phyloP scores from a whole-genome alignment of 2,329 filamentous ascomycete species.

The Cordyceps cateniannulata region DNA sequence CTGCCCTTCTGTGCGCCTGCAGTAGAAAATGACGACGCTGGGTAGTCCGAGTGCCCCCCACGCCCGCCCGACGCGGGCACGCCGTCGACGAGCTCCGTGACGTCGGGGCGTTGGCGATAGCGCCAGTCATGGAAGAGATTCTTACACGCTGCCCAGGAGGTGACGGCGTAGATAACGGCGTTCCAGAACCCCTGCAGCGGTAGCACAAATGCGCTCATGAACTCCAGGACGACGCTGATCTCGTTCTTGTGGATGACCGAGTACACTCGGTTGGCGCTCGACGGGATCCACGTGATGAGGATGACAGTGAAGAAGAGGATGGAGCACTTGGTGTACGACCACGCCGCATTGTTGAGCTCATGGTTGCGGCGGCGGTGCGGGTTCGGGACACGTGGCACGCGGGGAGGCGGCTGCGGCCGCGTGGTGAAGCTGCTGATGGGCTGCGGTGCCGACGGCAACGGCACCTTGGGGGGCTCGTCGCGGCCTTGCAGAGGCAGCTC shows the following conservation, averaged over 20 bases:
- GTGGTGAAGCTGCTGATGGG: slow-evolving; percentile 14
- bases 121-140: slow-evolving; percentile 34
- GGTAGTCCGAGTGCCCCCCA: neutral
- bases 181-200: slow-evolving; percentile 86
- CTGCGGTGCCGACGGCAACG: slow-evolving; percentile 9
- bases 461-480: neutral
- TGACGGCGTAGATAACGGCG: slow-evolving; percentile 66
- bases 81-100: slow-evolving; percentile 29
- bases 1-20: neutral
- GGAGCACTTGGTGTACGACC: slow-evolving; percentile 64
- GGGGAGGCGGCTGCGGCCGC: slow-evolving; percentile 17
- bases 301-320: slow-evolving; percentile 66
- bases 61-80: neutral
- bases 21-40: neutral
- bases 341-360: slow-evolving; percentile 56
- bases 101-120: slow-evolving; percentile 21
- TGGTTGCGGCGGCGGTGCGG: slow-evolving; percentile 33
- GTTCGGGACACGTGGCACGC: slow-evolving; percentile 14
- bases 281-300: slow-evolving; percentile 70
- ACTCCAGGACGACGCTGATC: slow-evolving; percentile 54
- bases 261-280: slow-evolving; percentile 70
- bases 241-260: slow-evolving; percentile 51
- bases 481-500: slow-evolving; percentile 24
- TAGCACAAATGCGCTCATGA: slow-evolving; percentile 66
- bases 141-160: slow-evolving; percentile 59